Base-by-base conservation (phyloP, 257 asterid species). In the Petunia axillaris region DNA sequence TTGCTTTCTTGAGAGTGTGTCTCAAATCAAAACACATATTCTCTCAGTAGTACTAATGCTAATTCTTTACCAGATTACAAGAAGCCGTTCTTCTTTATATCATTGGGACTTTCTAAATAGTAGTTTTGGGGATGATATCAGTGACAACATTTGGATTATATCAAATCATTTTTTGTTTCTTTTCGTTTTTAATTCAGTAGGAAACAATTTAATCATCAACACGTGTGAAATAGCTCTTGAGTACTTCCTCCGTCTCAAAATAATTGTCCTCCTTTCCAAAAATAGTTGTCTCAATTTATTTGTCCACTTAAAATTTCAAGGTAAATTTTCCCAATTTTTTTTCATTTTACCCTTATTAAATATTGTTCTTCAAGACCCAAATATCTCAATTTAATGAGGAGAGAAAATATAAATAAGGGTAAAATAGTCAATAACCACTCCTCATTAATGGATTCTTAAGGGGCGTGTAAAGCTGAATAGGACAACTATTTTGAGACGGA, bases 21-120 rank as follows among this genome's bases (percentile, higher is more conserved):
- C 50, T 67, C 39, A 67, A 43, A n/a, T 67, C 55, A 43, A 67
- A 67, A 43, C 55, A 67, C 75, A 66, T 41, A 4, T 43, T 67
- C 4, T 8, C 4, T 15, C 25, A 67, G 39, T 68, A 1, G 48
- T 16, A 25, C 25, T 25, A 43, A 1, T 43, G n/a, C 0, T 43
- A n/a, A 43, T 8, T 50, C 4, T 7, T 68, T 68, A 16, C 2
- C 57, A 41, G 0, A 4, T 43, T n/a, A n/a, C 46, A 44, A 25
- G 15, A 8, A 41, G 0, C 4, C 0, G 0, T 35, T 3, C 14
- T 8, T 68, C 10, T 43, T 16, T 43, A 43, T 44, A 43, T 43
- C 75, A 3, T 41, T 11, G 16, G 10, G 14, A 52, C 16, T 13
- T 54, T 11, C 14, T 54, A 14, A 57, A 57, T 25, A 35, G 4